Evolutionary conservation across 305 asterid species (phyloP).

Genomic region (Vinca major): DNA sequence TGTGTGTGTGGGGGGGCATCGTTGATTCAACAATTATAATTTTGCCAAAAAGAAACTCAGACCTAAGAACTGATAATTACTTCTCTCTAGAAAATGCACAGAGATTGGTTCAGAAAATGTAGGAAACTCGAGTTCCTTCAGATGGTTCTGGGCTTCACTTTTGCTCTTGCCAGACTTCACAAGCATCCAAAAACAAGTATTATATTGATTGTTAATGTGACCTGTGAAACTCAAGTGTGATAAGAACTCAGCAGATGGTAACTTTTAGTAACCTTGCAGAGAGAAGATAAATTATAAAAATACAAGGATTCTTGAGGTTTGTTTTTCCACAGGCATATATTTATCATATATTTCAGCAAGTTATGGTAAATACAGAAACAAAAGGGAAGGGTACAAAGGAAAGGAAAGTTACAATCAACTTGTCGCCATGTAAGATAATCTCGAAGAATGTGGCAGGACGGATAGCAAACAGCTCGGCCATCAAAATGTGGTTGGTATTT

Average conservation of each 20-base stretch:
- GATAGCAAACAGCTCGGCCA: constrained; percentile 78
- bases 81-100: neutral
- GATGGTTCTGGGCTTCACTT: constrained; percentile 48
- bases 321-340: neutral
- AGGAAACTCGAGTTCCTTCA: constrained; percentile 34
- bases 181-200: constrained; percentile 89
- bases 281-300: neutral
- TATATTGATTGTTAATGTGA: constrained; percentile 83
- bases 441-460: constrained; percentile 49
- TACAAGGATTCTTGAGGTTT: neutral
- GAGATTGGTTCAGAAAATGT: neutral
- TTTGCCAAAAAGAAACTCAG: neutral
- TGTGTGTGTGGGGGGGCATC: neutral
- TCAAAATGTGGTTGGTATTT: constrained; percentile 62
- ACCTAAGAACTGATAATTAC: neutral
- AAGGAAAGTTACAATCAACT: constrained; percentile 54
- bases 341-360: neutral
- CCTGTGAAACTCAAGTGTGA: constrained; percentile 36
- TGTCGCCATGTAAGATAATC: constrained; percentile 91
- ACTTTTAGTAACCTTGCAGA: neutral
- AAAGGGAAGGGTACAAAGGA: neutral
- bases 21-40: neutral
- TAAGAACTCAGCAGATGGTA: neutral
- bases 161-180: constrained; percentile 74
- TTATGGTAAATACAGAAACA: neutral